Base-by-base conservation (phyloP, 306 rosid species). In the Vachellia collinsii region DNA sequence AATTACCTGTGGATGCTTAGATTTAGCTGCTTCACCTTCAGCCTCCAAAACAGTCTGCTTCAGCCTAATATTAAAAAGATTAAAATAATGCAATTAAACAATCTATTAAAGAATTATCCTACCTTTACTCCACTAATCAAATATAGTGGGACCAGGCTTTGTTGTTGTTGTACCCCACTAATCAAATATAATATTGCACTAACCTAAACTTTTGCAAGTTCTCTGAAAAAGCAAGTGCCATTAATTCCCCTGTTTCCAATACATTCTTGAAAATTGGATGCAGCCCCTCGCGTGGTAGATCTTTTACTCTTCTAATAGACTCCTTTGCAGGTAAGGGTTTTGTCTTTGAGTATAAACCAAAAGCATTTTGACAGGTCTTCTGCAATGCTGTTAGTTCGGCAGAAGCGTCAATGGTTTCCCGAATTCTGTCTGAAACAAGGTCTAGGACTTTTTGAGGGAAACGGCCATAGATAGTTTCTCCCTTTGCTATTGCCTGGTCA, bases 151-250 rank as follows among this genome's bases (percentile, higher is more conserved):
- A 29, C 34, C 1, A 29, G 34, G 34, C 34, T 29, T 29, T 29
- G 34, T 29, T 29, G 34, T 29, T 29, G 34, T 29, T 29, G 34
- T 29, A 71, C 1, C 10, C 59, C 77, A 61, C 53, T 17, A 38
- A 1, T 65, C 46, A 58, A 80, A 63, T 29, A 54, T 62, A 78
- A 63, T 38, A 25, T 70, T 62, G 36, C 72, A 75, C 90, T 74
- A 66, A 94, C 98, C 98, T 95, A 86, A 91, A 95, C 72, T 82
- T 87, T 84, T 95, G 93, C 85, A 95, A 87, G 70, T 91, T 92
- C 86, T 95, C 99, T n/a, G 99, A 91, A 86, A 95, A 95, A 59
- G 99, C 99, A 87, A 95, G 83, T 37, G 99, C 99, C 88, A 82
- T 90, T 78, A 93, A 87, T 76, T 95, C 97, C 83, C 99, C 98